Base-by-base conservation (phyloP, 2,329 filamentous ascomycete genomes). In the Tetracladium maxilliforme region DNA sequence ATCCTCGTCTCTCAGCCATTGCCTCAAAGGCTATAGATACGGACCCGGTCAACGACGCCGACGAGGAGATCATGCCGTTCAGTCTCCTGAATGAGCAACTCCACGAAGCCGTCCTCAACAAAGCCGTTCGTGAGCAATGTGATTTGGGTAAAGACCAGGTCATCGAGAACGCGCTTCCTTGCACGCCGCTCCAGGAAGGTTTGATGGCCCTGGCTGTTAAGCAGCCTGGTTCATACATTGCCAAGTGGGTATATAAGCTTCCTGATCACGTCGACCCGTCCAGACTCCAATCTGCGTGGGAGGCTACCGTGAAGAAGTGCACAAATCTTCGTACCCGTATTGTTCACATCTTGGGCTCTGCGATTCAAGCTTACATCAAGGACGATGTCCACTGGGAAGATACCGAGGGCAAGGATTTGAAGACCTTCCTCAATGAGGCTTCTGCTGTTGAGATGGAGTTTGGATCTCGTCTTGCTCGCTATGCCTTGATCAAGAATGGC, bases 161-260 rank as follows among this genome's bases (percentile, higher is more conserved):
- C 0, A 52, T 78, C 3, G 48, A 64, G 16, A 56, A 53, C 2
- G 58, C 92, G 6, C 51, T 86, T 5, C 84, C 84, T 1, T 93
- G 86, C 42, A 92, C 83, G 2, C 79, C 84, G 1, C 53, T 94
- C 0, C 86, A 94, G 45, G 79, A 92, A 51, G 78, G 76, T 1
- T 33, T 56, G 4, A 33, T 57, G 18, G 42, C 48, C 2, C 30
- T 54, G 6, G 41, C 49, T 5, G 30, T 40, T 12, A 43, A 40
- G n/a, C 24, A 39, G 3, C 22, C 33, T 3, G 48, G 42, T 4
- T 33, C 40, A 3, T 57, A 56, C 24, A 33, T 53, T 14, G 40
- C 43, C 3, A 42, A 43, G 11, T 23, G 28, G 14, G 23, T 37
- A 10, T 33, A 30, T 3, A 17, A 33, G 24, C 30, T 40, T 3